A percentile compares a stretch with the other conserved stretches of the same genome.
These are phyloP conservation scores for Candida xiaguanensis DNA, from an alignment of 805 yeast genomes.

Conservation along the genomic window DNA sequence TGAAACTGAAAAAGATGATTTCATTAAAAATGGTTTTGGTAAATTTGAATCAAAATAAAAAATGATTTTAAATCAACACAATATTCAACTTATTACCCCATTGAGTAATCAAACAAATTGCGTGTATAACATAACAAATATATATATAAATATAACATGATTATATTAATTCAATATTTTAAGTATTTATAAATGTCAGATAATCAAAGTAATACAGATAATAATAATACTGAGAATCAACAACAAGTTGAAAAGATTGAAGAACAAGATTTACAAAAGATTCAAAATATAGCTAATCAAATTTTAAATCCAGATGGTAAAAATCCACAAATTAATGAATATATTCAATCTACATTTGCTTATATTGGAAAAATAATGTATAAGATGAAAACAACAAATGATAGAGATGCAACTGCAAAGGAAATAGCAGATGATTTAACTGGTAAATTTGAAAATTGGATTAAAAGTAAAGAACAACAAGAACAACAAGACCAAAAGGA, in stretches of 20 bases:
- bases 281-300: conserved; percentile 5
- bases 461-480: conserved; percentile 13
- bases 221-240: neutral
- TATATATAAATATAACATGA: too few species aligned
- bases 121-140: neutral
- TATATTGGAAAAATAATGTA: conserved; percentile 23
- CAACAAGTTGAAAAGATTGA: neutral
- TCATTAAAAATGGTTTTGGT: neutral
- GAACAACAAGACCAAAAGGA: neutral
- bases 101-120: neutral
- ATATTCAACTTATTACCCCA: neutral
- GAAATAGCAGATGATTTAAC: conserved; percentile 35
- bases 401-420: conserved; percentile 29
- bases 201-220: too few species aligned
- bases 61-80: too few species aligned
- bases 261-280: conserved; percentile 4
- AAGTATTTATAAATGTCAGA: too few species aligned
- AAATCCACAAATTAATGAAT: conserved; percentile 24
- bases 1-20: conserved; percentile 5
- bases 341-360: conserved; percentile 22
- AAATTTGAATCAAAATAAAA: neutral
- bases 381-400: conserved; percentile 29
- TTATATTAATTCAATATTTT: too few species aligned
- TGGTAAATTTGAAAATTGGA: conserved; percentile 25
- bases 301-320: conserved; percentile 27